phyloP scores from a whole-genome alignment of 306 rosid species.

The Abrus precatorius region DNA sequence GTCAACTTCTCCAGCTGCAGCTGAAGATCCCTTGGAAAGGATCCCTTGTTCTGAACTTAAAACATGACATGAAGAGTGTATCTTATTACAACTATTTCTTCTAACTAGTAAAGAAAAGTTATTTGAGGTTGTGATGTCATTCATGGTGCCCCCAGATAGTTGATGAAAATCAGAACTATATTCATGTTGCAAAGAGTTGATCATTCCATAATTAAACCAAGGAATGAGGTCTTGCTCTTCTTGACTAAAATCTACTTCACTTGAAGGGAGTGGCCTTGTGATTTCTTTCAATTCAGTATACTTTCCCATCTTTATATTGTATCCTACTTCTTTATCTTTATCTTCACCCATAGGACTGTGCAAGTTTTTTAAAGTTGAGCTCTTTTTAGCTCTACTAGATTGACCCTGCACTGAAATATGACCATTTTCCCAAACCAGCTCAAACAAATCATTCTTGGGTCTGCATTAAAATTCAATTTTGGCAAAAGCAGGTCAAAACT shows the following conservation, averaged over 20 bases:
- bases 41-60: slow-evolving; percentile 55
- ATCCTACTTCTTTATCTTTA: slow-evolving; percentile 58
- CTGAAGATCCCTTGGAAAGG: slow-evolving; percentile 51
- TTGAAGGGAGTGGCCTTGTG: slow-evolving; percentile 61
- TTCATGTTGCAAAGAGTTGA: slow-evolving; percentile 66
- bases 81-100: slow-evolving; percentile 54
- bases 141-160: slow-evolving; percentile 64
- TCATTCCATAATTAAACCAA: slow-evolving; percentile 75
- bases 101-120: slow-evolving; percentile 55
- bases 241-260: slow-evolving; percentile 60
- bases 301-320: slow-evolving; percentile 59
- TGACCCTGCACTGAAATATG: slow-evolving; percentile 78
- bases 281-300: slow-evolving; percentile 60
- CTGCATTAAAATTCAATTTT: slow-evolving; percentile 61
- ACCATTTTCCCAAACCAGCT: slow-evolving; percentile 84
- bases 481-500: slow-evolving; percentile 3
- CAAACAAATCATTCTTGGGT: slow-evolving; percentile 68
- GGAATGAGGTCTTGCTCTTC: slow-evolving; percentile 67
- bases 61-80: slow-evolving; percentile 49
- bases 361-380: slow-evolving; percentile 52
- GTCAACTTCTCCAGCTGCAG: slow-evolving; percentile 11
- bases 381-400: slow-evolving; percentile 66
- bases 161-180: slow-evolving; percentile 69
- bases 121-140: slow-evolving; percentile 51
- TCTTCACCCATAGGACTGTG: slow-evolving; percentile 53